Evolutionary conservation across 306 rosid genomes (phyloP).

Genomic region (Dicorynia guianensis): DNA sequence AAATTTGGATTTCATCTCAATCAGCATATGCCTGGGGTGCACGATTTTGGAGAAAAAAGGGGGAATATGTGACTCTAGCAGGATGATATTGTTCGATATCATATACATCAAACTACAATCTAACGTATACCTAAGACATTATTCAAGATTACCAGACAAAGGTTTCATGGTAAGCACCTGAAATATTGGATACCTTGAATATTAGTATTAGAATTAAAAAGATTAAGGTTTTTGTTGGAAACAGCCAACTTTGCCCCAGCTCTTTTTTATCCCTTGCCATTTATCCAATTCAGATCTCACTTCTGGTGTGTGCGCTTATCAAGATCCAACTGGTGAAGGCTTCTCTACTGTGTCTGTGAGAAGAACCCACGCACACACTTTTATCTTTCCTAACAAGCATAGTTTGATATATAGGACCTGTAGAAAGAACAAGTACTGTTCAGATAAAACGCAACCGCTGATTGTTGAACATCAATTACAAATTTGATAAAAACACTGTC

Average conservation of each 20-base stretch:
- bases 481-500: background rate
- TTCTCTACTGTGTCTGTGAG: background rate
- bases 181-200: conserved; percentile 7
- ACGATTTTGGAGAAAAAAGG: conserved; percentile 20
- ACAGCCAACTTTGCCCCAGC: conserved; percentile 21
- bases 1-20: conserved; percentile 29
- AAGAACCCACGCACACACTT: background rate
- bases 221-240: conserved; percentile 5
- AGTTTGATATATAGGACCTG: background rate
- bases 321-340: background rate
- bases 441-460: background rate
- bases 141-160: background rate
- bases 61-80: background rate
- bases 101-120: background rate
- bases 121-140: conserved; percentile 5
- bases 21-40: conserved; percentile 16
- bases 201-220: conserved; percentile 3
- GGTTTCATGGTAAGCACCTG: conserved; percentile 24
- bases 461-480: background rate
- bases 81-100: too few relatives aligned
- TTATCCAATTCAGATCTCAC: conserved; percentile 30
- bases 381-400: background rate
- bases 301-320: conserved; percentile 13
- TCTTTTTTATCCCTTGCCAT: conserved; percentile 12
- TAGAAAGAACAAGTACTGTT: background rate